Evolutionary conservation across 1,284 basidiomycete species (phyloP), one percentile per base, ranked within the genome.

Genomic region (Acaromyces ingoldii): DNA sequence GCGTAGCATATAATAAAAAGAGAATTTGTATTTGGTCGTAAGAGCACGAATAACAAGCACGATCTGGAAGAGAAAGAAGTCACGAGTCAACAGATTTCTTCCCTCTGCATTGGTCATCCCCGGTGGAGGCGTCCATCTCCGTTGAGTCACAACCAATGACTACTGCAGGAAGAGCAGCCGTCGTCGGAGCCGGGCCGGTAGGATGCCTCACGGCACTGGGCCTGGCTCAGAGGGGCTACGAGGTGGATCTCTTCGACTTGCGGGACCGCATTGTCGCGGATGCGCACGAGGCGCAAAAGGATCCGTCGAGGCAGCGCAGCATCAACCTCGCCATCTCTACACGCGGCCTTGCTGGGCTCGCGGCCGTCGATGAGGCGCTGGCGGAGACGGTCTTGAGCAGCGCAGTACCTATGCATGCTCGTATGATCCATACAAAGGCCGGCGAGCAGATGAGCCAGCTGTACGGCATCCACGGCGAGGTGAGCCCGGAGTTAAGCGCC

Each of bases 251-350:
- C n/a, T 91, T 88, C 78, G 93, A 98, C 78, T 82, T 82, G 46
- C 82, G 91, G 86, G n/a, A n/a, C n/a, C n/a, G n/a, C n/a, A n/a
- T n/a, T n/a, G n/a, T n/a, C n/a, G n/a, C n/a, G n/a, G n/a, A n/a
- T n/a, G 58, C 65, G 29, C 58, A 57, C 53, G 49, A 53, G 33
- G 62, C 62, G 21, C 6, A 28, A 4, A 45, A 28, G 30, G 60
- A 76, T 31, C 38, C 57, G 11, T 26, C 49, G 21, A 55, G 61
- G 13, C 61, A 62, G 65, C 84, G 93, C 55, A 93, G 89, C 51
- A 96, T 98, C 79, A 98, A 98, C 79, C 82, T 98, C 47, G 92
- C 92, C 30, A 90, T 98, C 60, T 96, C 91, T 17, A 84, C 90
- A 54, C 84, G 93, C 49, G 93, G 92, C 56, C 85, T 97, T 52